Evolutionary conservation across 2,329 filamentous ascomycete species (phyloP), one percentile per base, ranked within the genome.

Genomic region (Bipolaris gigantea): DNA sequence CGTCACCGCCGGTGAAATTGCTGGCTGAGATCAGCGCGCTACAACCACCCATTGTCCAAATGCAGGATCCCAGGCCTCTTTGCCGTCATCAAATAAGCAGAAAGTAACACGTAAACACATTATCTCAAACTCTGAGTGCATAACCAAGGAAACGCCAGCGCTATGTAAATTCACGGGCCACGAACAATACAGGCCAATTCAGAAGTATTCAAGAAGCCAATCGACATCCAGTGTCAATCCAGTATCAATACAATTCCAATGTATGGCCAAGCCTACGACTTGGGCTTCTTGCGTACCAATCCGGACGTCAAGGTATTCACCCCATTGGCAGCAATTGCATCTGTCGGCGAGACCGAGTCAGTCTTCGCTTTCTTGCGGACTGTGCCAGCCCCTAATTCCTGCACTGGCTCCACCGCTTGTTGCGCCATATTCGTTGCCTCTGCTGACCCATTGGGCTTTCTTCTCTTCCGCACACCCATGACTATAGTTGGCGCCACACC

Each of bases 271-370:
- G 16, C n/a, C 23, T 67, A 53, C 64, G 42, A 33, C 53, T 71
- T 75, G 2, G 69, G 65, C 54, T 74, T 74, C 63, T 69, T 73
- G 35, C 72, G 65, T 36, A 75, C 68, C 50, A 74, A 44, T 1
- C 65, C 67, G n/a, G 57, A 60, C 1, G 60, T 56, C 3, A 74
- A 61, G 6, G 63, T 69, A 13, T 72, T 71, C 10, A 71, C 64
- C 1, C 61, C 61, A 42, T 66, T 63, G 25, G 58, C 45, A 42
- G 47, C 48, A 16, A 45, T 48, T 8, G 50, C 33, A 16, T 60
- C 46, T 5, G 53, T 30, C 9, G 44, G 36, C 18, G 60, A 44
- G 13, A 36, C 48, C 18, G 60, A 53, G 21, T 70, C 69, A 5
- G 61, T 39, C 55, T 72, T 74, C 2, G 55, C 57, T 47, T 73